phyloP scores from a whole-genome alignment of 306 rosid genomes.

The Cucurbita moschata region DNA sequence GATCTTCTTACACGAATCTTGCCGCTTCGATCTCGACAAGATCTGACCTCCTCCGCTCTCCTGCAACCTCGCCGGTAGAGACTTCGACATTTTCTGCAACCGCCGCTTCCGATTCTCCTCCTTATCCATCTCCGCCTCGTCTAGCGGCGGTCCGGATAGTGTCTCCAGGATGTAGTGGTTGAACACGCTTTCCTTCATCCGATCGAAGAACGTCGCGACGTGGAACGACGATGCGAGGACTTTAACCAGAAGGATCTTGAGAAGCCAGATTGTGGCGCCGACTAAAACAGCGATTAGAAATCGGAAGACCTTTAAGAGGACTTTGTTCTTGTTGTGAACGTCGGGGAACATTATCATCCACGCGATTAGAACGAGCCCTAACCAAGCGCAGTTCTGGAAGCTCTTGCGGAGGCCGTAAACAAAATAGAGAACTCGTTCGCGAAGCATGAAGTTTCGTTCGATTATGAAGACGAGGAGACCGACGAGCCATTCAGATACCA shows the following conservation, averaged over 20 bases:
- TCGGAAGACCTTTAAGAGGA: conserved; percentile 22
- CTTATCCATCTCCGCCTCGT: conserved; percentile 23
- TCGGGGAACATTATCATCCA: conserved; percentile 38
- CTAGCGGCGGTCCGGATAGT: conserved; percentile 33
- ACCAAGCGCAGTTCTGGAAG: conserved; percentile 41
- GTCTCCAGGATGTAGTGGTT: conserved; percentile 29
- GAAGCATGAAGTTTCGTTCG: conserved; percentile 38
- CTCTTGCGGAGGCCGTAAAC: conserved; percentile 33
- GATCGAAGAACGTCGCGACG: conserved; percentile 34
- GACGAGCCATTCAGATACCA: conserved; percentile 33
- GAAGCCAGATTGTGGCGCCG: conserved; percentile 34
- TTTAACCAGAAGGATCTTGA: conserved; percentile 29
- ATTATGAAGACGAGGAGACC: conserved; percentile 23
- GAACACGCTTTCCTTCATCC: conserved; percentile 39
- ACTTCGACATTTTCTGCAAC: conserved; percentile 9
- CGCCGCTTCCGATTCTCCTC: neutral
- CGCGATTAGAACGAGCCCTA: conserved; percentile 23
- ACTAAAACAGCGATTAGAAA: conserved; percentile 22
- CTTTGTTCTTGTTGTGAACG: conserved; percentile 18
- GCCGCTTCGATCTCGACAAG: conserved; percentile 11
- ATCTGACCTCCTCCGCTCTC: neutral
- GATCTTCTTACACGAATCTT: conserved; percentile 15
- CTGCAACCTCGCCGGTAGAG: conserved; percentile 24
- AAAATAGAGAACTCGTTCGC: conserved; percentile 28
- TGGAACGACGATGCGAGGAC: conserved; percentile 39